Conservation (phyloP, 2,329 filamentous ascomycete genomes). For the Calonectria crousiana region DNA sequence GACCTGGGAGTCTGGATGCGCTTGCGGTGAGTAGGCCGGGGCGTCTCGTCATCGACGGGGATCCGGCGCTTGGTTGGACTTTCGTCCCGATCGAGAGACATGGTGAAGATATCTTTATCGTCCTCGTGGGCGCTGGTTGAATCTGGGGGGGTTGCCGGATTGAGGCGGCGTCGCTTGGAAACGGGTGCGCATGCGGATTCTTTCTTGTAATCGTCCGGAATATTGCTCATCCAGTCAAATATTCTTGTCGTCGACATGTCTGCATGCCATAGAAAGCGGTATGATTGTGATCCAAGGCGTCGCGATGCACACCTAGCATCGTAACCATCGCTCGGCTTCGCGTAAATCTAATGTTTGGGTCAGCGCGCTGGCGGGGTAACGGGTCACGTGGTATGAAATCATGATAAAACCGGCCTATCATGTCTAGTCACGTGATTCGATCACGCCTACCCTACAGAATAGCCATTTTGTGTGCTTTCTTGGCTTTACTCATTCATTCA, state of each 20-base stretch:
- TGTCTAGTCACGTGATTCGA: neutral
- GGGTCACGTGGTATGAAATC: neutral
- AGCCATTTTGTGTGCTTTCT: neutral
- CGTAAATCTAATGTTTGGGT: neutral
- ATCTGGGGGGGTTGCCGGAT: neutral
- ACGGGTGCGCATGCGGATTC: neutral
- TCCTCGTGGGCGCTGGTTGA: neutral
- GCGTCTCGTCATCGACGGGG: neutral
- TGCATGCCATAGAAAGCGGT: neutral
- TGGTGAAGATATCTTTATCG: neutral
- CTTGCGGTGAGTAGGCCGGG: neutral
- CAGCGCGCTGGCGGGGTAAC: neutral
- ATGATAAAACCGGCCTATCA: neutral
- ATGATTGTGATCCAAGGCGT: neutral
- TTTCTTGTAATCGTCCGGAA: neutral
- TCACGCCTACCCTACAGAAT: neutral
- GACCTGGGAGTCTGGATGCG: constrained; percentile 16
- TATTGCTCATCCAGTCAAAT: constrained; percentile 3
- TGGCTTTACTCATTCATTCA: neutral
- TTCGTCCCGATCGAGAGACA: neutral
- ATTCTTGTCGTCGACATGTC: constrained; percentile 6
- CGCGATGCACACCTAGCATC: neutral
- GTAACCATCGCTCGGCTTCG: neutral
- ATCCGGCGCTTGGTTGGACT: constrained; percentile 1
- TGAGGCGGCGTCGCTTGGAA: constrained; percentile 13